Percentiles rank a stretch among this genome's conserved stretches.
Conservation (phyloP, 495 filamentous ascomycete genomes). For the Massariosphaeria phaeospora region DNA sequence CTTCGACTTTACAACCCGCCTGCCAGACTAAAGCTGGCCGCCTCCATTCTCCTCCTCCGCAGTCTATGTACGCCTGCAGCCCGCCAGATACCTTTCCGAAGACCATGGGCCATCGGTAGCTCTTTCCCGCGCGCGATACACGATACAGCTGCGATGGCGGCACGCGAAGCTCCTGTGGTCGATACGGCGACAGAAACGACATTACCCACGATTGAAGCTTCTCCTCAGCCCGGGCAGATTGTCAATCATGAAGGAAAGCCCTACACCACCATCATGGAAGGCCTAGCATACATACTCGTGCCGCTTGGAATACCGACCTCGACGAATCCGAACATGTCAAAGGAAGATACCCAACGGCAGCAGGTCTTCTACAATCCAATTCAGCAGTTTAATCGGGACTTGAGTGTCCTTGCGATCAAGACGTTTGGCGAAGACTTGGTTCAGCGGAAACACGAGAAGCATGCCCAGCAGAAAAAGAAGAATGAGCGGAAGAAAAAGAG, state of each 20-base stretch:
- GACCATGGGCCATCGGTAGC: constrained; percentile 19
- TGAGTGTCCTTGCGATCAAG: constrained; percentile 86
- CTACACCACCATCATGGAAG: constrained; percentile 65
- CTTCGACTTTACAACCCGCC: too few species aligned
- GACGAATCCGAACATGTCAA: constrained; percentile 29
- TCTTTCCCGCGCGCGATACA: not conserved
- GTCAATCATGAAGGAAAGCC: constrained; percentile 47
- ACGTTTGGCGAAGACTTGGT: constrained; percentile 69
- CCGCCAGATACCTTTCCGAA: constrained; percentile 6
- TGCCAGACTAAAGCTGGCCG: constrained; percentile 23
- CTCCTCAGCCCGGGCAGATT: constrained; percentile 34
- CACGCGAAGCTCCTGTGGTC: not conserved
- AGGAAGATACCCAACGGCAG: constrained; percentile 54
- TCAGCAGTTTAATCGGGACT: constrained; percentile 95
- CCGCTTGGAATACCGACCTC: constrained; percentile 48
- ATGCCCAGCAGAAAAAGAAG: constrained; percentile 42
- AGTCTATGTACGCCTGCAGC: constrained; percentile 21
- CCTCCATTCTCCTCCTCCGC: not conserved
- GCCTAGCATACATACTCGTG: constrained; percentile 61
- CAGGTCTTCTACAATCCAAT: constrained; percentile 98
- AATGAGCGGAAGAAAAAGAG: constrained; percentile 12
- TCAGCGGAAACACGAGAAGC: constrained; percentile 37
- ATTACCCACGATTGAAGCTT: constrained; percentile 15
- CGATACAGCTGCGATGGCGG: constrained; percentile 3
- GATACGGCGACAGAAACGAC: not conserved